phyloP scores from a whole-genome alignment of 495 filamentous ascomycete species.

The Tuber calosporum region DNA sequence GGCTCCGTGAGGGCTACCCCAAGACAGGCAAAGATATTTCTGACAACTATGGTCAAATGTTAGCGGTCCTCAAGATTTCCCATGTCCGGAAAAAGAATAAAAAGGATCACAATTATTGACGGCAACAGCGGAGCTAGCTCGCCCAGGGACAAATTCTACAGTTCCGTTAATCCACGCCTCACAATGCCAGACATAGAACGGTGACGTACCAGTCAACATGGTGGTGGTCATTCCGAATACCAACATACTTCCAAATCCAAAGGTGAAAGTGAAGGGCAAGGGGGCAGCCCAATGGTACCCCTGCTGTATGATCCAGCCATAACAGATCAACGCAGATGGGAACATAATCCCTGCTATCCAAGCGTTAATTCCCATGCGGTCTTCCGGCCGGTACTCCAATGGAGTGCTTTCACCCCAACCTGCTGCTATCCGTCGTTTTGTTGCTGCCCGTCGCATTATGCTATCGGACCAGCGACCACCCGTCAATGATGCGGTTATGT shows the following conservation, averaged over 20 bases:
- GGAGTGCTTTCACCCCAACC: conserved; percentile 6
- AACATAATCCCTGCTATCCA: conserved; percentile 73
- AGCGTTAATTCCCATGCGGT: conserved; percentile 83
- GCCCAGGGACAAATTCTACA: conserved; percentile 73
- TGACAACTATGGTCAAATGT: conserved; percentile 48
- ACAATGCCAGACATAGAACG: neutral
- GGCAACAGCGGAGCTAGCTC: conserved; percentile 68
- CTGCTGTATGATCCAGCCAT: conserved; percentile 58
- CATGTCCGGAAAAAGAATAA: neutral
- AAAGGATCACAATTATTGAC: conserved; percentile 57
- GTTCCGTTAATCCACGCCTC: conserved; percentile 35
- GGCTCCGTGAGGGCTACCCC: conserved; percentile 68
- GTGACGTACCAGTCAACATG: conserved; percentile 55
- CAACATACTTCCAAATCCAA: conserved; percentile 82
- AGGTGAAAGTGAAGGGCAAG: conserved; percentile 76
- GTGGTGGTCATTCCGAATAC: conserved; percentile 73
- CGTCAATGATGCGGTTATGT: conserved; percentile 61
- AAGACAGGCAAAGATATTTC: conserved; percentile 79
- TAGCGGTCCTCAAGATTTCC: neutral
- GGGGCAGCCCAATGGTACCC: conserved; percentile 50
- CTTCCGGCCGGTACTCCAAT: conserved; percentile 69
- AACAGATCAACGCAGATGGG: conserved; percentile 60
- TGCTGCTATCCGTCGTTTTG: conserved; percentile 44
- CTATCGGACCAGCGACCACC: conserved; percentile 82
- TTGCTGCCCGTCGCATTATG: conserved; percentile 73